These are phyloP conservation scores for Alloteropsis angusta DNA, from an alignment of 202 grass and related monocot genomes.

Conservation along the genomic window DNA sequence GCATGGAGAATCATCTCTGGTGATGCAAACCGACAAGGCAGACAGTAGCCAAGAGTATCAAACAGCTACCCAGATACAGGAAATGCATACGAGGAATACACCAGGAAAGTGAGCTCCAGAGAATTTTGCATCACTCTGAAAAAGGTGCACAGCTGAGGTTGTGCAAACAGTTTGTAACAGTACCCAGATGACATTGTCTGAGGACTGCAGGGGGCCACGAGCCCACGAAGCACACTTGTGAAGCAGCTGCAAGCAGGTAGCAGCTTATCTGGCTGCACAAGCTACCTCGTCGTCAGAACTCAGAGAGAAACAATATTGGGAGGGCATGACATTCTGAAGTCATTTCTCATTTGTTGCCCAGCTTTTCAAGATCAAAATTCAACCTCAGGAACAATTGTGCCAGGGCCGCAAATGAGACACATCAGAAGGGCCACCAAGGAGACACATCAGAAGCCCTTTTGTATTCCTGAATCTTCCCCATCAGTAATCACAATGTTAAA, in stretches of 20 bases:
- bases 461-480: neutral
- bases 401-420: neutral
- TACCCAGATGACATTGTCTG: neutral
- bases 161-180: neutral
- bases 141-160: neutral
- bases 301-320: neutral
- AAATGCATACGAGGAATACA: neutral
- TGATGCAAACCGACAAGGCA: neutral
- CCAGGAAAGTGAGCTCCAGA: neutral
- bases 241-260: no score
- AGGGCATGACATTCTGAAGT: neutral
- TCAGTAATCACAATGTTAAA: neutral
- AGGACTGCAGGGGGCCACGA: neutral
- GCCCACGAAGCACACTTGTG: neutral
- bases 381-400: neutral
- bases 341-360: neutral
- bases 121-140: neutral
- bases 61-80: neutral
- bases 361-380: neutral
- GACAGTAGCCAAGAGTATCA: neutral
- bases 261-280: neutral
- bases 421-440: no score
- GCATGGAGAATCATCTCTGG: neutral
- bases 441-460: neutral
- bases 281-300: neutral